Conservation (phyloP, 2,329 filamentous ascomycete species). For the Ambrosiella cleistominuta region DNA sequence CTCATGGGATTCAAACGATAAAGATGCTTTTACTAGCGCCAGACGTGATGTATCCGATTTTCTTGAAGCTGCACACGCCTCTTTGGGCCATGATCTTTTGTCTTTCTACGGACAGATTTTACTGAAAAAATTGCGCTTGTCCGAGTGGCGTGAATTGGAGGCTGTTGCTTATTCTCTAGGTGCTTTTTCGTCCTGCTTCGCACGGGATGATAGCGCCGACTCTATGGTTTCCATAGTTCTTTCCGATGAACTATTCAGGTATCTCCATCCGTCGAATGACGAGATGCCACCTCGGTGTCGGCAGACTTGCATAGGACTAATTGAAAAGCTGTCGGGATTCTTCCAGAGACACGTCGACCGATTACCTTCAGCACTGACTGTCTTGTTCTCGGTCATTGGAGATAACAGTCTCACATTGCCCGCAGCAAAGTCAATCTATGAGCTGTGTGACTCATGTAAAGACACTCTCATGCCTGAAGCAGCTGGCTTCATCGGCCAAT, state of each 20-base stretch:
- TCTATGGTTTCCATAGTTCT: conserved; percentile 44
- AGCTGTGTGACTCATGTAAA: conserved; percentile 60
- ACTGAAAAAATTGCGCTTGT: conserved; percentile 20
- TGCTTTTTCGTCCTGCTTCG: conserved; percentile 46
- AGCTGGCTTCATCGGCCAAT: conserved; percentile 52
- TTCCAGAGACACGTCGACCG: conserved; percentile 53
- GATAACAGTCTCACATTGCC: conserved; percentile 44
- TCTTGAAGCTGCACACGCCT: conserved; percentile 50
- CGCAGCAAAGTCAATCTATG: conserved; percentile 57
- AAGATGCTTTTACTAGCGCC: conserved; percentile 51
- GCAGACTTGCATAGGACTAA: conserved; percentile 50
- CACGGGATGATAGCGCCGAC: conserved; percentile 40
- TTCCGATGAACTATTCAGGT: conserved; percentile 24
- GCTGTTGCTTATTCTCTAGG: conserved; percentile 46
- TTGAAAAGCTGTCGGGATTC: conserved; percentile 59
- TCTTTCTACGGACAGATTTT: conserved; percentile 39
- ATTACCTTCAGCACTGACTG: conserved; percentile 52
- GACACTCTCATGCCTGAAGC: conserved; percentile 49
- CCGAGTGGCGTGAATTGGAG: conserved; percentile 41
- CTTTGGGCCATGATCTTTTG: conserved; percentile 39
- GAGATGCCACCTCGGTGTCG: conserved; percentile 44
- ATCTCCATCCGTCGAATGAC: conserved; percentile 18
- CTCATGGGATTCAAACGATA: conserved; percentile 53
- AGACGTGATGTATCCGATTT: conserved; percentile 66
- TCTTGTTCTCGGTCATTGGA: conserved; percentile 54